A percentile compares a stretch with the other conserved stretches of the same genome.
phyloP scores from a whole-genome alignment of 495 filamentous ascomycete species.

The Penicillium roqueforti region DNA sequence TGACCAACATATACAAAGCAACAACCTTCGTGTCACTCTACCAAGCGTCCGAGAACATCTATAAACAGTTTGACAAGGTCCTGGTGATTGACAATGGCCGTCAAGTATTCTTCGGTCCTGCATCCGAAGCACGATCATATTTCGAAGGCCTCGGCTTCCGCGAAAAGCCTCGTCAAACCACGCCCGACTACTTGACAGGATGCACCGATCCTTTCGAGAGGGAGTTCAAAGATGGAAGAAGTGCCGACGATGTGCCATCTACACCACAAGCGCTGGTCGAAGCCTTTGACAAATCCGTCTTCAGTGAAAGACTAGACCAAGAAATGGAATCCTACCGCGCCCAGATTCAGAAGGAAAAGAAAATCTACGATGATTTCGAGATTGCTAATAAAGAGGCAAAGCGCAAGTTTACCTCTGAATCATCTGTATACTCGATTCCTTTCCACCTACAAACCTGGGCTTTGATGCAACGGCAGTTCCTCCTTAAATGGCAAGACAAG shows the following conservation, averaged over 20 bases:
- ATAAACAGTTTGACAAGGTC: conserved; percentile 83
- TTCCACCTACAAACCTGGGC: conserved; percentile 79
- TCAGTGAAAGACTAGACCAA: conserved; percentile 49
- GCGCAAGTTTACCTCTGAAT: conserved; percentile 59
- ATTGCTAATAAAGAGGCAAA: conserved; percentile 74
- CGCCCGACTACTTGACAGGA: conserved; percentile 79
- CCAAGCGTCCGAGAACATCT: conserved; percentile 81
- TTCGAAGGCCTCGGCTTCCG: conserved; percentile 80
- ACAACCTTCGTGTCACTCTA: conserved; percentile 79
- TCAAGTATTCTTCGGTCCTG: conserved; percentile 77
- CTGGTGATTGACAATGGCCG: conserved; percentile 74
- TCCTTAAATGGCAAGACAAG: conserved; percentile 81
- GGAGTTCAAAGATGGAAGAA: conserved; percentile 63
- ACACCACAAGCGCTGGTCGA: conserved; percentile 58
- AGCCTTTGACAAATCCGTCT: conserved; percentile 63
- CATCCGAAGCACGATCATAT: conserved; percentile 64
- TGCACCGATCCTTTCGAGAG: conserved; percentile 81
- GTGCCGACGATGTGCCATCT: conserved; percentile 59
- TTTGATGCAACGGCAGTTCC: conserved; percentile 75
- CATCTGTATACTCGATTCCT: conserved; percentile 75
- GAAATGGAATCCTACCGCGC: conserved; percentile 68
- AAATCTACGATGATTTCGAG: conserved; percentile 69
- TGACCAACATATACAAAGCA: conserved; percentile 75
- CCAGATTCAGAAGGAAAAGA: conserved; percentile 55
- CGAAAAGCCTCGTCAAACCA: conserved; percentile 76